Evolutionary conservation across 768 basidiomycete species (phyloP).

Genomic region (Pulveroboletus sp.): DNA sequence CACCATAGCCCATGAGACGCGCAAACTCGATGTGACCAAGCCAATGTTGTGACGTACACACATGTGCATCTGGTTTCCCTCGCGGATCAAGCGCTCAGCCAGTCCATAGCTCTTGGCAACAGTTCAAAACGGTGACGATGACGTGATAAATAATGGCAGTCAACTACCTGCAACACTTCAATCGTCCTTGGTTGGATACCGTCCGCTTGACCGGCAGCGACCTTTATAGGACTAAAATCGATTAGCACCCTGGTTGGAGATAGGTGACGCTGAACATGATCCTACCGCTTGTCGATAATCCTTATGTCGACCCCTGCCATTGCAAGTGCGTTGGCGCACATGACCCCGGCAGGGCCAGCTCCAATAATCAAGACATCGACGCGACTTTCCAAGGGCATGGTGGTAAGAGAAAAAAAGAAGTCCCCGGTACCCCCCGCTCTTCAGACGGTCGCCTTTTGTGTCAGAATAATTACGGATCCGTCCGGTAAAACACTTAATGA

Average conservation of each 20-base stretch:
- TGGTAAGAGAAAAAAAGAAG: neutral
- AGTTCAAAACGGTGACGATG: neutral
- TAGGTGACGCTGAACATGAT: neutral
- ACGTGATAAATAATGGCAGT: neutral
- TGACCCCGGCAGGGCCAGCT: conserved; percentile 54
- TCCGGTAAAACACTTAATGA: too few relatives aligned
- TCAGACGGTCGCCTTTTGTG: too few relatives aligned
- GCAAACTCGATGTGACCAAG: neutral
- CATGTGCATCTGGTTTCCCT: conserved; percentile 67
- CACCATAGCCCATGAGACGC: neutral
- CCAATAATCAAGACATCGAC: conserved; percentile 48
- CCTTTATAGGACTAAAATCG: conserved; percentile 33
- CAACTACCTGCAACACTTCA: conserved; percentile 46
- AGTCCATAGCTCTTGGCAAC: conserved; percentile 66
- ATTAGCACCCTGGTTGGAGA: neutral
- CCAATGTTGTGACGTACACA: conserved; percentile 41
- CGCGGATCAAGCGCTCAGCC: conserved; percentile 54
- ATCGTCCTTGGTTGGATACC: conserved; percentile 53
- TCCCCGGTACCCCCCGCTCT: too few relatives aligned
- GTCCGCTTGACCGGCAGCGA: conserved; percentile 49
- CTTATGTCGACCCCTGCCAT: conserved; percentile 41
- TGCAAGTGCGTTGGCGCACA: conserved; percentile 58
- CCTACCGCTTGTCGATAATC: conserved; percentile 45
- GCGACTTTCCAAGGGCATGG: conserved; percentile 25
- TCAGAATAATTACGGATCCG: too few relatives aligned